Conservation (phyloP, 2,329 filamentous ascomycete species). For the Hymenoscyphus repandus region DNA sequence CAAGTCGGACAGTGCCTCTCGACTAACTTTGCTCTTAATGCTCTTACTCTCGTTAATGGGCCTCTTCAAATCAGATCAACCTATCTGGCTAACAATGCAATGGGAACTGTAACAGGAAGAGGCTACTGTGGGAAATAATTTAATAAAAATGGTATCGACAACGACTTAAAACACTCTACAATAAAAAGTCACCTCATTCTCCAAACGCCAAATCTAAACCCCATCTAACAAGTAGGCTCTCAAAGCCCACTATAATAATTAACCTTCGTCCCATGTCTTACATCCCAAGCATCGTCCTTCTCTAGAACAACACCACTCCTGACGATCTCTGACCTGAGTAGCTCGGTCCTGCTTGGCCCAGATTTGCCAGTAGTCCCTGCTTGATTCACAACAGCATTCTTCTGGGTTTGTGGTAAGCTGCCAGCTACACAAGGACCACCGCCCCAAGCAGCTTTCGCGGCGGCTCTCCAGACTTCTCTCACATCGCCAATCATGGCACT, state of each 20-base stretch:
- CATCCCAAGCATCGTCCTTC: slow-evolving; percentile 1
- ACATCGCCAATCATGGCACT: slow-evolving; percentile 46
- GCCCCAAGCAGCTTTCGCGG: slow-evolving; percentile 37
- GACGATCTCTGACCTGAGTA: slow-evolving; percentile 3
- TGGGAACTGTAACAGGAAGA: no score
- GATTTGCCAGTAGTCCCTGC: not conserved
- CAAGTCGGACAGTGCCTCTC: no score
- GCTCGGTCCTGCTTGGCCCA: not conserved
- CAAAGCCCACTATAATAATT: no score
- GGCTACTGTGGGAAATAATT: no score
- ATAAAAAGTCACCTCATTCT: no score
- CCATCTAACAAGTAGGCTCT: no score
- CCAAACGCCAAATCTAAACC: not conserved
- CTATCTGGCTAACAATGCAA: no score
- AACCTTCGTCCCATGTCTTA: slow-evolving; percentile 5
- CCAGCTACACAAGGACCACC: slow-evolving; percentile 33
- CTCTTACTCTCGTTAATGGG: no score
- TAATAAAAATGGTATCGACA: no score
- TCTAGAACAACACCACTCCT: slow-evolving; percentile 3
- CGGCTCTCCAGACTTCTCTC: slow-evolving; percentile 46
- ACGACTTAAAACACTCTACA: no score
- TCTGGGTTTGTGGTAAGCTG: slow-evolving; percentile 14
- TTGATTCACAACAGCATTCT: not conserved
- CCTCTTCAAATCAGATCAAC: no score
- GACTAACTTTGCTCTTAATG: no score